Evolutionary conservation across 306 rosid genomes (phyloP).

Genomic region (Sicyos baderoa): DNA sequence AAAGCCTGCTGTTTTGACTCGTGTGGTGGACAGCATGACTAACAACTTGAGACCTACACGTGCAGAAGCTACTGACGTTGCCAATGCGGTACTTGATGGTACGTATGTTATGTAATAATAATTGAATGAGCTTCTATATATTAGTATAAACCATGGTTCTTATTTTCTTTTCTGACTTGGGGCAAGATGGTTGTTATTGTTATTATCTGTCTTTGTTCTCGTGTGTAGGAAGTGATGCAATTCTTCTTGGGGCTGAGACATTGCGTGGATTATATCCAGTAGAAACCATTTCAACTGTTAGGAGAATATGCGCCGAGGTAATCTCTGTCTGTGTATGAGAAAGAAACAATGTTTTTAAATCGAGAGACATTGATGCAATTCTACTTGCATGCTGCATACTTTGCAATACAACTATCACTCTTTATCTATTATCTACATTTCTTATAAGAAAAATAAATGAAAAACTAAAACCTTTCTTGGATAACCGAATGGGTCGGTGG

Average conservation of each 20-base stretch:
- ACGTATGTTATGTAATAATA: conserved; percentile 21
- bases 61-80: conserved; percentile 99
- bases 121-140: not conserved
- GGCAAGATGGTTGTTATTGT: not conserved
- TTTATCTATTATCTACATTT: too few relatives aligned
- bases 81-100: conserved; percentile 90
- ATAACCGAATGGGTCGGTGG: too few relatives aligned
- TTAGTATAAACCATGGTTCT: not conserved
- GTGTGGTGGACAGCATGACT: conserved; percentile 97
- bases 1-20: conserved; percentile 89
- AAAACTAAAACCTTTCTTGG: not conserved
- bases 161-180: not conserved
- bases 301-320: conserved; percentile 87
- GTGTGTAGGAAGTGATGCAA: conserved; percentile 80
- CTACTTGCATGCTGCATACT: too few relatives aligned
- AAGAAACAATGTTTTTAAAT: not conserved
- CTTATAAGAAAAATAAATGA: too few relatives aligned
- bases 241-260: conserved; percentile 93
- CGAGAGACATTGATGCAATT: too few relatives aligned
- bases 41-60: conserved; percentile 92
- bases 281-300: conserved; percentile 77
- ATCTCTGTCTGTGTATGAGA: conserved; percentile 14
- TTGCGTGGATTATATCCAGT: conserved; percentile 79
- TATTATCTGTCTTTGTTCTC: not conserved
- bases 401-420: too few relatives aligned